Conservation (phyloP, 805 yeast species). For the Candida nemodendra region DNA sequence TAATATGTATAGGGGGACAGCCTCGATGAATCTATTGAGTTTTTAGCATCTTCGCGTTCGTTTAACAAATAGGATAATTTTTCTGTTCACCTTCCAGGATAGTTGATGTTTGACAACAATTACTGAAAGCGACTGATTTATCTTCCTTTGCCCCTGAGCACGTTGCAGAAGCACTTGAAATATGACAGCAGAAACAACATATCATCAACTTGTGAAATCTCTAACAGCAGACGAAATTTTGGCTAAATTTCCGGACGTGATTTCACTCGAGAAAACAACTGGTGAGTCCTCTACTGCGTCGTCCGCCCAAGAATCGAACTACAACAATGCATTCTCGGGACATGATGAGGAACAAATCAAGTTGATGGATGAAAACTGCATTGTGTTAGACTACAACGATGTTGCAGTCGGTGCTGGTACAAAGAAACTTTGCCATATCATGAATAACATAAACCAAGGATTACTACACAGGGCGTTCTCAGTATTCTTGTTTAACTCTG, state of each 20-base stretch:
- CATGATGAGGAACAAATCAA: conserved; percentile 93
- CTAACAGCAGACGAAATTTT: conserved; percentile 51
- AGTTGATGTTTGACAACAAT: too few relatives aligned
- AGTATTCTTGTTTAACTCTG: conserved; percentile 83
- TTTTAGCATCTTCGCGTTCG: conserved; percentile 2
- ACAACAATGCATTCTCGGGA: conserved; percentile 62
- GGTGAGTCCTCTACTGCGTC: conserved; percentile 51
- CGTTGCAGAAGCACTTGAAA: too few relatives aligned
- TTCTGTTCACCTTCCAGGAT: too few relatives aligned
- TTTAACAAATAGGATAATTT: conserved; percentile 4
- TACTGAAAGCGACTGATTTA: too few relatives aligned
- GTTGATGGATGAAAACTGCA: conserved; percentile 95
- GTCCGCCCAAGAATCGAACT: conserved; percentile 28
- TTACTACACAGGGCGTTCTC: conserved; percentile 94
- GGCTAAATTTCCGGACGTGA: conserved; percentile 61
- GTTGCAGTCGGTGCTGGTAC: conserved; percentile 90
- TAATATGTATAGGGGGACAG: too few relatives aligned
- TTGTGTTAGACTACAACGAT: conserved; percentile 87
- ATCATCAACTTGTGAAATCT: conserved; percentile 53
- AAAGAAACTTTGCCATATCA: conserved; percentile 83
- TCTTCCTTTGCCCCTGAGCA: too few relatives aligned
- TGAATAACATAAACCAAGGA: conserved; percentile 84
- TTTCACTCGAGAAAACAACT: conserved; percentile 58
- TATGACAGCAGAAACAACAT: conserved; percentile 26
- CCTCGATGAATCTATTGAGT: too few relatives aligned